Conservation (phyloP, 331 rosid genomes). For the Malus hybrid region DNA sequence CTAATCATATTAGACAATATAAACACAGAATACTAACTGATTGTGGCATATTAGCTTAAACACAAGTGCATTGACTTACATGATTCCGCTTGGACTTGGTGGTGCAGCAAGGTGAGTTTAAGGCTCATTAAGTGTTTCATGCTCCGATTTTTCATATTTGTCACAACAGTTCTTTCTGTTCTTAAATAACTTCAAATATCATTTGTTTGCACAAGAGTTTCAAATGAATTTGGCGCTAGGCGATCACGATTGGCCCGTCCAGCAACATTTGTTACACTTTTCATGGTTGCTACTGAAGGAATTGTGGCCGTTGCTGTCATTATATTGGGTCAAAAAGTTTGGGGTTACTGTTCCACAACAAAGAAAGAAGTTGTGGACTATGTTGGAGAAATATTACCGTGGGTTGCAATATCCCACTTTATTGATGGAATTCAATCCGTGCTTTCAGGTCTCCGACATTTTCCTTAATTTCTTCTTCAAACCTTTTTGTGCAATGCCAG, state of each 20-base stretch:
- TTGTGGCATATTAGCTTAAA: conserved; percentile 15
- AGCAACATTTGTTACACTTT: conserved; percentile 15
- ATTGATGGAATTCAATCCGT: conserved; percentile 36
- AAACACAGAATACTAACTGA: too few relatives aligned
- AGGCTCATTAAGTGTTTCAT: background rate
- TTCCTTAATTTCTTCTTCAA: background rate
- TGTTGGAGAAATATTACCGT: conserved; percentile 25
- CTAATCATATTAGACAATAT: too few relatives aligned
- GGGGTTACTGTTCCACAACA: conserved; percentile 38
- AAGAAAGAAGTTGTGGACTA: conserved; percentile 27
- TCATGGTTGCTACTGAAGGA: conserved; percentile 26
- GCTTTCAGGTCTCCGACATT: conserved; percentile 24
- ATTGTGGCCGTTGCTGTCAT: conserved; percentile 12
- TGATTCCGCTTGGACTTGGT: conserved; percentile 45
- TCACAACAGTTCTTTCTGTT: background rate
- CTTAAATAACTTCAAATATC: background rate
- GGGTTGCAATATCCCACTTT: conserved; percentile 31
- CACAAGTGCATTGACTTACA: conserved; percentile 29
- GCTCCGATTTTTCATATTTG: background rate
- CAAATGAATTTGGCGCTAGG: conserved; percentile 37
- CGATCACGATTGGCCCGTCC: conserved; percentile 18
- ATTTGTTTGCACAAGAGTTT: conserved; percentile 26
- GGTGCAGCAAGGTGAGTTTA: conserved; percentile 25
- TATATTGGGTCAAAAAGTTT: conserved; percentile 22
- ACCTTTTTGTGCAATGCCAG: background rate